Evolutionary conservation across 108 stramenopile species (phyloP).

Genomic region (Cyclotella atomus): DNA sequence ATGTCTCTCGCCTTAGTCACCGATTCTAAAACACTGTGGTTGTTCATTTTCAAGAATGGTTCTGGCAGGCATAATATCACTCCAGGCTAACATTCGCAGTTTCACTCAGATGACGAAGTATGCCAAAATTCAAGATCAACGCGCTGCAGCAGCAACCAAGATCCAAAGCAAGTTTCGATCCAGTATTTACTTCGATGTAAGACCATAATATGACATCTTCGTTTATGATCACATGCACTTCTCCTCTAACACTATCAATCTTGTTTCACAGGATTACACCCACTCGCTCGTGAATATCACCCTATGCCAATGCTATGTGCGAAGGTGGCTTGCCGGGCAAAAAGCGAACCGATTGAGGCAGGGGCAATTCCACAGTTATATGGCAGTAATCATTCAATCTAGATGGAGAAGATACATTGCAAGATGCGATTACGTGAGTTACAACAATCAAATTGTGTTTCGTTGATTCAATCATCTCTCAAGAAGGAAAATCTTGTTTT

Average conservation of each 20-base stretch:
- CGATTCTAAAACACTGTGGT: background rate
- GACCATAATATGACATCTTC: background rate
- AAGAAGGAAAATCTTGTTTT: no score
- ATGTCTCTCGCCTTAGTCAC: background rate
- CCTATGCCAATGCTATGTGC: slow-evolving; percentile 17
- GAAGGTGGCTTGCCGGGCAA: slow-evolving; percentile 6
- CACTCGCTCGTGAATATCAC: background rate
- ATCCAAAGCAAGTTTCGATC: slow-evolving; percentile 11
- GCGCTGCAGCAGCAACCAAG: slow-evolving; percentile 2
- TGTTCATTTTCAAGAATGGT: background rate
- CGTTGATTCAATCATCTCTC: background rate
- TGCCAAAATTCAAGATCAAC: background rate
- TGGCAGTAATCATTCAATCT: slow-evolving; percentile 14
- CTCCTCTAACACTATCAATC: background rate
- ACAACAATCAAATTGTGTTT: background rate
- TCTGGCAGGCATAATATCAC: slow-evolving; percentile 1
- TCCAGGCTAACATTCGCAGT: slow-evolving; percentile 11
- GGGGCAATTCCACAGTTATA: background rate
- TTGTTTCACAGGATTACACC: slow-evolving; percentile 15
- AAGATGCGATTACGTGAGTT: slow-evolving; percentile 14
- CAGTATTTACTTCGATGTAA: slow-evolving; percentile 7
- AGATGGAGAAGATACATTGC: slow-evolving; percentile 16
- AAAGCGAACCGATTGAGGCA: background rate
- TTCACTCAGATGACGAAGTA: background rate
- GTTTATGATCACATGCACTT: background rate